These are phyloP conservation scores for Mycogone perniciosa DNA, from an alignment of 2,329 filamentous ascomycete species.

Conservation along the genomic window DNA sequence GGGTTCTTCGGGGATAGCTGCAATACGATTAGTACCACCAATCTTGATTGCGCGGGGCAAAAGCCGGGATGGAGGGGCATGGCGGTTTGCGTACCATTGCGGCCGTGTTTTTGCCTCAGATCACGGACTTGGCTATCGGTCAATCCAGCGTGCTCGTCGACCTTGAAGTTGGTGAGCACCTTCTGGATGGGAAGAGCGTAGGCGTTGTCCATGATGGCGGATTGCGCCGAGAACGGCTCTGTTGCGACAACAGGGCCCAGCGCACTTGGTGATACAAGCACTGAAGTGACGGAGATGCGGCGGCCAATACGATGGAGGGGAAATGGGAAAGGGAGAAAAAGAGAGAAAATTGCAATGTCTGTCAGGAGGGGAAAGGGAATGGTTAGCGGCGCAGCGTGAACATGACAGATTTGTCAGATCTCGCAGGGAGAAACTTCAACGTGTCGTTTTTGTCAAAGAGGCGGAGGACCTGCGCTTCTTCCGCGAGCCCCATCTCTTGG, in stretches of 20 bases:
- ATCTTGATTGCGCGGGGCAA: not conserved
- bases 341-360: conserved; percentile 10
- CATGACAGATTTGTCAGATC: conserved; percentile 26
- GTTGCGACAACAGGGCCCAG: not conserved
- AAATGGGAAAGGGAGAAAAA: conserved; percentile 4
- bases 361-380: not conserved
- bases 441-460: conserved; percentile 19
- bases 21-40: conserved; percentile 7
- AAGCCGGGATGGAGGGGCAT: not conserved
- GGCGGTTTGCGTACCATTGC: conserved; percentile 51
- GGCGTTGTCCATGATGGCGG: conserved; percentile 53
- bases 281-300: too few relatives aligned
- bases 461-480: conserved; percentile 13
- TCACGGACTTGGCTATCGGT: conserved; percentile 51
- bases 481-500: conserved; percentile 12
- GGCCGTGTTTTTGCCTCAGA: conserved; percentile 54
- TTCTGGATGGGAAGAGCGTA: conserved; percentile 52
- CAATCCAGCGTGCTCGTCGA: conserved; percentile 50
- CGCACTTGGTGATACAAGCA: conserved; percentile 1
- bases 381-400: conserved; percentile 23
- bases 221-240: conserved; percentile 11
- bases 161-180: conserved; percentile 53
- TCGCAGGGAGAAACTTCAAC: conserved; percentile 21
- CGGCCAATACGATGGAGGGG: too few relatives aligned
- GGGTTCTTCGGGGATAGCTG: conserved; percentile 73